phyloP scores from a whole-genome alignment of 148 eudicot species.

The Rhododendron ferrugineum region DNA sequence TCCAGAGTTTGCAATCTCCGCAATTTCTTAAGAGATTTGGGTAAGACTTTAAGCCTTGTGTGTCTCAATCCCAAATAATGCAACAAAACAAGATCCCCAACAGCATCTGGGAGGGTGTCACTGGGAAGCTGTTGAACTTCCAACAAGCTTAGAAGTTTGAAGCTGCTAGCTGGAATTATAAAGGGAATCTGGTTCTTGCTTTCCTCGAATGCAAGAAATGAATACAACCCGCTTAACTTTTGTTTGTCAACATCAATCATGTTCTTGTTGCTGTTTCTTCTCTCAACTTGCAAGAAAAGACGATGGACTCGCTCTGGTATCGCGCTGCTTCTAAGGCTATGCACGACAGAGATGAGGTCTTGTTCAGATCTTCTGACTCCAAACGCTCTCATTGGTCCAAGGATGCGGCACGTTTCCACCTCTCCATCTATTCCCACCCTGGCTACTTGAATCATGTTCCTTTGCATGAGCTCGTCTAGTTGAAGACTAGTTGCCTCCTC shows the following conservation, averaged over 20 bases:
- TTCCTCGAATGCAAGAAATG: not conserved
- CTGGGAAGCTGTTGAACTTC: not conserved
- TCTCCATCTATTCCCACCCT: no score
- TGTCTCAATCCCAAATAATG: constrained; percentile 4
- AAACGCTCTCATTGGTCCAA: no score
- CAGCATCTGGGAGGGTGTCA: not conserved
- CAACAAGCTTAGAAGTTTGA: not conserved
- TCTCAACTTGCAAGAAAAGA: no score
- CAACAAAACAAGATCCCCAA: not conserved
- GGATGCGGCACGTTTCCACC: no score
- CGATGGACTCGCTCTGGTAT: no score
- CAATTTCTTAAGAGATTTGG: not conserved
- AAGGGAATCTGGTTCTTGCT: not conserved
- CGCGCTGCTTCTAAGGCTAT: rapidly evolving
- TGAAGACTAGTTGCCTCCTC: no score
- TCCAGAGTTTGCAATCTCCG: constrained; percentile 5
- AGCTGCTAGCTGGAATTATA: not conserved
- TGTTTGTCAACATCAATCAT: not conserved
- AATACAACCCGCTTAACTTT: not conserved
- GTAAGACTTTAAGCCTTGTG: not conserved
- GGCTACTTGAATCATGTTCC: no score
- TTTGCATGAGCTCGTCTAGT: no score
- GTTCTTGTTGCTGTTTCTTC: not conserved
- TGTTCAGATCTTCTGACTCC: no score
- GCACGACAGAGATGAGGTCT: no score